Evolutionary conservation across 2,329 filamentous ascomycete genomes (phyloP).

Genomic region (Aspergillus sp.): DNA sequence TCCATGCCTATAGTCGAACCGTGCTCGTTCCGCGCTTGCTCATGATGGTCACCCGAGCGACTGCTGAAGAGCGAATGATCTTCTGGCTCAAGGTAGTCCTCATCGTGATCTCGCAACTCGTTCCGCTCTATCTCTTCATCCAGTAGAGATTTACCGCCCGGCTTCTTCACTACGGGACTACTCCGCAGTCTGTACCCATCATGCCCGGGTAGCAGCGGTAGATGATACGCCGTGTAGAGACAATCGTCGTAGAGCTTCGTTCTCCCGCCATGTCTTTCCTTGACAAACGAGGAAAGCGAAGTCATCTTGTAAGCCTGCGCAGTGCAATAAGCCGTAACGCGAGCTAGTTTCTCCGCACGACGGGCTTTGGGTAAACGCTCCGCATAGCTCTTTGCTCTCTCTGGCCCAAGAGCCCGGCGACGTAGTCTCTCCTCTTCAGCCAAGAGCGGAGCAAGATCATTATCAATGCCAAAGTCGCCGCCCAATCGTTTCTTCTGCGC

Average conservation of each 20-base stretch:
- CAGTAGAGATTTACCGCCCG: constrained; percentile 87
- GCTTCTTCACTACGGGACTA: constrained; percentile 88
- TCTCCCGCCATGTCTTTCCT: constrained; percentile 83
- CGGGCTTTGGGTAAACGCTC: constrained; percentile 89
- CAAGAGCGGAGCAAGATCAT: constrained; percentile 53
- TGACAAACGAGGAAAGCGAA: constrained; percentile 84
- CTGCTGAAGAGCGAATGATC: constrained; percentile 50
- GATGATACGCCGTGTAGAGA: constrained; percentile 91
- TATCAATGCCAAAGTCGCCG: constrained; percentile 63
- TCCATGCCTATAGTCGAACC: constrained; percentile 15
- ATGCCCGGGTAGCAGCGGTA: constrained; percentile 81
- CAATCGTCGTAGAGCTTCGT: constrained; percentile 99
- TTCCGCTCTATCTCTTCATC: constrained; percentile 96
- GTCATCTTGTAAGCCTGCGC: constrained; percentile 92
- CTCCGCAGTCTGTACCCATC: constrained; percentile 89
- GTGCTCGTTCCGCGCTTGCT: constrained; percentile 31
- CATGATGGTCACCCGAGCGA: constrained; percentile 29
- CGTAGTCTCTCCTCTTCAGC: constrained; percentile 67
- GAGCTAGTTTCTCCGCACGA: constrained; percentile 81
- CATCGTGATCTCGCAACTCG: constrained; percentile 84
- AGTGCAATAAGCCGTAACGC: constrained; percentile 94
- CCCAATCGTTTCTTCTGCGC: constrained; percentile 38
- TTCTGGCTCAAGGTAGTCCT: constrained; percentile 76
- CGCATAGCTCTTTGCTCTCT: constrained; percentile 83
- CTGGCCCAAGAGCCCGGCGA: constrained; percentile 54